Percentiles rank a stretch among this genome's conserved stretches.
Evolutionary conservation across 352 stramenopile genomes (phyloP).

Genomic region (Globisporangium uncinulatum): DNA sequence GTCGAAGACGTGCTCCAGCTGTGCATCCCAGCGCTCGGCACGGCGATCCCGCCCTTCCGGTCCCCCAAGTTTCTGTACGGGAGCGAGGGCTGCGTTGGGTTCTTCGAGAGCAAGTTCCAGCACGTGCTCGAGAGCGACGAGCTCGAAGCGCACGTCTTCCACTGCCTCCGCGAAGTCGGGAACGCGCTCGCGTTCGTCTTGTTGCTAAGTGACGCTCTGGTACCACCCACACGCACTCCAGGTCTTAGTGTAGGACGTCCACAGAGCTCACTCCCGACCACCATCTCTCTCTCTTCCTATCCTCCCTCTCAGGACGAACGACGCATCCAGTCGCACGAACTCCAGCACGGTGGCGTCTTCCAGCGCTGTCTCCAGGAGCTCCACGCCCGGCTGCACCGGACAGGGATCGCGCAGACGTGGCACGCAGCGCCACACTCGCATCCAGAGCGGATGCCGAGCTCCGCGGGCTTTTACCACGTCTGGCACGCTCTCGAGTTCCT

Average conservation of each 20-base stretch:
- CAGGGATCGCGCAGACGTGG: slow-evolving; percentile 35
- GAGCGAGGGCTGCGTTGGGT: slow-evolving; percentile 55
- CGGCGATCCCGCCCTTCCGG: slow-evolving; percentile 68
- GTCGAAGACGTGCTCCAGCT: slow-evolving; percentile 63
- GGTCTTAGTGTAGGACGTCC: too few relatives aligned
- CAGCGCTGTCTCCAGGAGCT: slow-evolving; percentile 20
- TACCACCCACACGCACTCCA: slow-evolving; percentile 8
- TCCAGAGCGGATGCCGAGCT: slow-evolving; percentile 38
- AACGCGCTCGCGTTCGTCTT: slow-evolving; percentile 67
- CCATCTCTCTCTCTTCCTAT: neutral
- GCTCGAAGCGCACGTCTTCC: slow-evolving; percentile 78
- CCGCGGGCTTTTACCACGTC: slow-evolving; percentile 50
- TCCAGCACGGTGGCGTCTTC: slow-evolving; percentile 2
- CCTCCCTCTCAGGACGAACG: slow-evolving; percentile 2
- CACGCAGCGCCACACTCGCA: slow-evolving; percentile 22
- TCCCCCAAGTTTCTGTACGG: slow-evolving; percentile 53
- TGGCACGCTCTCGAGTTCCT: slow-evolving; percentile 65
- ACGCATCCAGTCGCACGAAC: neutral
- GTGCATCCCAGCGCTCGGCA: slow-evolving; percentile 64
- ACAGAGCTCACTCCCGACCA: too few relatives aligned
- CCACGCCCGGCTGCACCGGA: slow-evolving; percentile 21
- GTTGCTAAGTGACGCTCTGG: slow-evolving; percentile 28
- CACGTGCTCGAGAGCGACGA: slow-evolving; percentile 73
- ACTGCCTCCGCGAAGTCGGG: slow-evolving; percentile 72
- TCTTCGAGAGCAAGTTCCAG: slow-evolving; percentile 81